These are phyloP conservation scores for Linum tenue DNA, from an alignment of 345 rosid species.

Conservation along the genomic window DNA sequence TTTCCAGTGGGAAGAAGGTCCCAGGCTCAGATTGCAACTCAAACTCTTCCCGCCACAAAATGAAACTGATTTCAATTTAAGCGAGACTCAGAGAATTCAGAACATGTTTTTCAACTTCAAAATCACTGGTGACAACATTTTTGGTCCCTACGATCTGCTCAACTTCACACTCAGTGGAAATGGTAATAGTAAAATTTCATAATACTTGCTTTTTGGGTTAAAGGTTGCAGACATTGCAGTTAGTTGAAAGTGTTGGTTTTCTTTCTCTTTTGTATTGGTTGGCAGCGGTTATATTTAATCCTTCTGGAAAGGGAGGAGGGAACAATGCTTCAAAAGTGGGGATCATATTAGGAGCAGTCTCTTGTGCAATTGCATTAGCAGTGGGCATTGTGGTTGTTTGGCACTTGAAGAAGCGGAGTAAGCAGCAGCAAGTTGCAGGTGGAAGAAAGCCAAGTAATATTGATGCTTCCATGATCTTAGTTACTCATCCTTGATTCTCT, in stretches of 20 bases:
- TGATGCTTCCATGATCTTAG: not conserved
- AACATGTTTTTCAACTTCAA: conserved; percentile 28
- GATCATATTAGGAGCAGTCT: not conserved
- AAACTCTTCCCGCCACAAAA: conserved; percentile 33
- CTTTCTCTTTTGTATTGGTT: no score
- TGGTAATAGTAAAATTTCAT: not conserved
- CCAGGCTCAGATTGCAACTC: conserved; percentile 33
- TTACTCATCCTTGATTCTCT: not conserved
- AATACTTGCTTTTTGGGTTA: not conserved
- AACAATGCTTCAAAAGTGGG: not conserved
- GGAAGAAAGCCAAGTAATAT: not conserved
- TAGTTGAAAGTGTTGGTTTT: not conserved
- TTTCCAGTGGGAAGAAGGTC: conserved; percentile 36
- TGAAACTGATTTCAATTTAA: conserved; percentile 21
- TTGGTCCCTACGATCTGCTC: conserved; percentile 51
- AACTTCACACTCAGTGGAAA: conserved; percentile 23
- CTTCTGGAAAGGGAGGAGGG: not conserved
- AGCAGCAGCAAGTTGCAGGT: not conserved
- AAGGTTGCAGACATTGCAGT: not conserved
- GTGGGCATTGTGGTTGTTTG: not conserved
- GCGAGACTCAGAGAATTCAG: conserved; percentile 25
- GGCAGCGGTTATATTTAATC: not conserved
- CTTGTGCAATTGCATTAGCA: not conserved
- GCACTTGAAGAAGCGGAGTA: not conserved
- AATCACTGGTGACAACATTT: conserved; percentile 19